phyloP scores from a whole-genome alignment of 163 green algal species.

The Scenedesmus sp. region DNA sequence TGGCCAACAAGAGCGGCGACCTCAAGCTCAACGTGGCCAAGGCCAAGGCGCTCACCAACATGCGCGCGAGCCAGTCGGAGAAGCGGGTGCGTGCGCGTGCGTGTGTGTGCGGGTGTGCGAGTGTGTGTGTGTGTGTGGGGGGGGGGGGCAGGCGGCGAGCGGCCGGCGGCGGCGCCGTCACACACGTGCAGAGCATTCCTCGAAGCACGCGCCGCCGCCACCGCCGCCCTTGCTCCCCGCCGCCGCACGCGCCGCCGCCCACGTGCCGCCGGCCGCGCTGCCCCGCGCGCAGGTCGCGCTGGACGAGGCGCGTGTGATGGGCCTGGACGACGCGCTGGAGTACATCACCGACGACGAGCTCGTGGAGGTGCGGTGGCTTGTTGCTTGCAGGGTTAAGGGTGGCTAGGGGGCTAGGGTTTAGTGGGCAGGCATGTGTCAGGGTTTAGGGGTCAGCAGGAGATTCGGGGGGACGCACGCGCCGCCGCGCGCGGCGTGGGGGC shows the following conservation, averaged over 20 bases:
- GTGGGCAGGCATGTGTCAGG: background rate
- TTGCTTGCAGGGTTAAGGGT: background rate
- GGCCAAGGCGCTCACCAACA: constrained; percentile 93
- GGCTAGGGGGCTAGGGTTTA: background rate
- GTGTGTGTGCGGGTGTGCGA: too few relatives aligned
- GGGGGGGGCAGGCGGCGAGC: too few relatives aligned
- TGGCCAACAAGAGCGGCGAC: constrained; percentile 94
- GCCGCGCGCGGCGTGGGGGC: too few relatives aligned
- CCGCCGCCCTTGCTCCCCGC: too few relatives aligned
- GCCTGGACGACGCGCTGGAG: constrained; percentile 96
- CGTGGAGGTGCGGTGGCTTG: constrained; percentile 62
- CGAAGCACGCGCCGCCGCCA: too few relatives aligned
- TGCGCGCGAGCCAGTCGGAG: constrained; percentile 76
- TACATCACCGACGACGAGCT: constrained; percentile 98
- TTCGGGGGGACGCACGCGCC: too few relatives aligned
- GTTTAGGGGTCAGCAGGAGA: background rate
- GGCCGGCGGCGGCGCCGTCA: too few relatives aligned
- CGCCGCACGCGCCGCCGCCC: too few relatives aligned
- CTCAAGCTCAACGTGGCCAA: constrained; percentile 98
- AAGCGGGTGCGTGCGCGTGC: constrained; percentile 63
- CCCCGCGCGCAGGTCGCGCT: constrained; percentile 64
- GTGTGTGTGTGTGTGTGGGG: too few relatives aligned
- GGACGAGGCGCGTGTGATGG: constrained; percentile 81
- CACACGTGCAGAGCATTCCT: too few relatives aligned
- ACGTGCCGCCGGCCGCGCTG: too few relatives aligned